Evolutionary conservation across 2,329 filamentous ascomycete species (phyloP), one percentile per base, ranked within the genome.

Genomic region (Dothideomycetidae sp.): DNA sequence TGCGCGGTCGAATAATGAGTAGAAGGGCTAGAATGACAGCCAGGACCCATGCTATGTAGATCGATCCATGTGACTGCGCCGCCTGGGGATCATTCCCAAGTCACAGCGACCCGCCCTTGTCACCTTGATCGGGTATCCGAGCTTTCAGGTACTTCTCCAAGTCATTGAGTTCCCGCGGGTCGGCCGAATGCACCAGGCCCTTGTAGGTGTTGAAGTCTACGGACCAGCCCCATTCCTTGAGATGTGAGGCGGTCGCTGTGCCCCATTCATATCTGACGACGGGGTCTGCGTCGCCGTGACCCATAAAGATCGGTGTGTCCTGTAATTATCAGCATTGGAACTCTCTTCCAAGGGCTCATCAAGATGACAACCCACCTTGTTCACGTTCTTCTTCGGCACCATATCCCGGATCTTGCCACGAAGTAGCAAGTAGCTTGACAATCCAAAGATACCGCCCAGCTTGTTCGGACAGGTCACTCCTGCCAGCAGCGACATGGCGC

Each of bases 261-360:
- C 82, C 88, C 58, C 81, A 78, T 39, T 70, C 61, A 30, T 75
- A 70, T 47, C 67, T 69, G 5, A 94, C 81, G 3, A 93, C 63
- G 10, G 68, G 68, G 56, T 98, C 88, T 1, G 61, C 61, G 43
- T 77, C 71, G n/a, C 90, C 90, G 50, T 96, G 90, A 10, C 73
- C 84, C 76, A 94, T 80, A 59, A 90, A 82, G 44, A 96, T 75
- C 1, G 81, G 81, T 1, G 84, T 93, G 29, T 79, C 66, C 57
- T 77, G 10, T n/a, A n/a, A n/a, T n/a, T n/a, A n/a, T n/a, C n/a
- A n/a, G n/a, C n/a, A n/a, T n/a, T n/a, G n/a, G n/a, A n/a, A n/a
- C n/a, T n/a, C n/a, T n/a, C n/a, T n/a, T n/a, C n/a, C n/a, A n/a
- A n/a, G n/a, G n/a, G n/a, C n/a, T n/a, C n/a, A n/a, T n/a, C n/a